Evolutionary conservation across 371 early-diverging fungal species (phyloP), one percentile per base, ranked within the genome.

Genomic region (Saksenaea oblongispora): DNA sequence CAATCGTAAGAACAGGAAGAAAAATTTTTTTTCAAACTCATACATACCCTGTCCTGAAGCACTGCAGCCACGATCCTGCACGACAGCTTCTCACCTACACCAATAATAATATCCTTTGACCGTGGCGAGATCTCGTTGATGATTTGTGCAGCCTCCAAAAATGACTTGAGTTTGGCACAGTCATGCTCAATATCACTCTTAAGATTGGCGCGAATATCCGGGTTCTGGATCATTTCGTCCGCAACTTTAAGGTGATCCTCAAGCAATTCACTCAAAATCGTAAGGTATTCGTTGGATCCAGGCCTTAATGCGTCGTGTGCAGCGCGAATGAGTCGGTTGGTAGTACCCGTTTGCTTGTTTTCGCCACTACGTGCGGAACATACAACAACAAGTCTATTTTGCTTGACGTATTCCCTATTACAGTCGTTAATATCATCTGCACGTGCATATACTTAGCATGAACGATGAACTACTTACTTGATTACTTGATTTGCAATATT

Each of bases 91-190:
- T 99, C 99, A 57, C 99, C 99, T 15, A 88, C 87, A 55, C 95
- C 93, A 65, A 99, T 88, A 60, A 99, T 96, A 60, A 96, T 88
- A 76, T 99, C 99, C 63, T 90, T 84, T 2, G 98, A 96, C 62
- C 95, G 84, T 54, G 97, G 96, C 17, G 98, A 96, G 18, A 98
- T 92, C 74, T 99, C 99, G 60, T 94, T 92, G 68, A 99, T 97
- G 59, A 95, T 90, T 80, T 92, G 71, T n/a, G 95, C 94, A 2
- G 99, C 99, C n/a, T 91, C 86, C 75, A 98, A 83, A 71, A 98
- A 96, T 2, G 86, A 84, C 51, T 85, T 74, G 24, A 98, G 83
- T 15, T 86, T 86, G 27, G 76, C 74, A 63, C 96, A 96, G 63
- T 94, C 96, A 22, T 81, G 78, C 22, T 79, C 81, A 41, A 98